Evolutionary conservation across 805 yeast genomes (phyloP), one percentile per base, ranked within the genome.

Genomic region (Priceomyces fermenticarens): DNA sequence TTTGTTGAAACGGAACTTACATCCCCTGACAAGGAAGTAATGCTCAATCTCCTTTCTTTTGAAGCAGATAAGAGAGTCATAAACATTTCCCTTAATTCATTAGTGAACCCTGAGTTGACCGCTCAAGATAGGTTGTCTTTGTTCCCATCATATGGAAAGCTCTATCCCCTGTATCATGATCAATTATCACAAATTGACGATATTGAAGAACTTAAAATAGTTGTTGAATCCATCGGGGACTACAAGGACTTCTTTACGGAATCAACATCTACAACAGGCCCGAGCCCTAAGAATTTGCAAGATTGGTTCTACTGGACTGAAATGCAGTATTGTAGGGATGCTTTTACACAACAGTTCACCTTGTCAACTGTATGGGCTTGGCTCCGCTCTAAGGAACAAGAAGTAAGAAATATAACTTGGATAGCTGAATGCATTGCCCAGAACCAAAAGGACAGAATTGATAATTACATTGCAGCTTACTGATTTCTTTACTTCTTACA

Each of bases 341-440:
- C 97, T 0, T 89, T 93, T 65, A 90, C 99, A 27, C 99, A 93
- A 67, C 98, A 91, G 64, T 93, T 93, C 65, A 81, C 97, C 12
- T 78, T 85, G 53, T 78, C 89, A 30, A 85, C 96, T 2, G 74
- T 93, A 42, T 93, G 97, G 93, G 96, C 97, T 5, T 93, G 97
- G 95, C 78, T 95, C 59, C 85, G 88, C 65, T 84, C 96, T 12
- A 86, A 85, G 58, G 99, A 93, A 66, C 99, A 95, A 67, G 99
- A 93, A 65, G 81, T 95, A 44, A 80, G 99, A 66, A 93, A 93
- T 63, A 85, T 93, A 51, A 88, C 98, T n/a, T 93, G 99, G 99
- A 91, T 93, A 42, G 96, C 98, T 37, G 99, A 93, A 70, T 93
- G 99, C 73, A 93, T 93, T 70, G 97, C 98, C 26, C 99, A 95